Conservation (phyloP, 139 green algal genomes). For the Auxenochlorella pyrenoidosa region DNA sequence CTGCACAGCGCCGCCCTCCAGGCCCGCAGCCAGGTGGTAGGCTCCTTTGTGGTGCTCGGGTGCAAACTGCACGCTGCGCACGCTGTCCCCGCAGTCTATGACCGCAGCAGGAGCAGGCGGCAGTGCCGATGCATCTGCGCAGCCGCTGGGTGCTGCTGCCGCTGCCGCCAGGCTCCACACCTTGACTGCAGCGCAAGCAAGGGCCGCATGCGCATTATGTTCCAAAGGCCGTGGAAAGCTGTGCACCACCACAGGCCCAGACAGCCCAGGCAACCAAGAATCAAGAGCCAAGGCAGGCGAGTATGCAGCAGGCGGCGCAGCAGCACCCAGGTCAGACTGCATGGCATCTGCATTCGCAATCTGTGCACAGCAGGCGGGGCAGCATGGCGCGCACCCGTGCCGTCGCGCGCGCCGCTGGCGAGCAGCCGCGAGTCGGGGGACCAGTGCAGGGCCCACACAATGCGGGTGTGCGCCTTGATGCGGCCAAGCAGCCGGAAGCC, state of each 20-base stretch:
- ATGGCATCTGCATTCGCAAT: neutral
- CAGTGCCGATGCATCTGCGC: slow-evolving; percentile 10
- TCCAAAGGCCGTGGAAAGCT: too few species aligned
- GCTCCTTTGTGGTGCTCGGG: slow-evolving; percentile 23
- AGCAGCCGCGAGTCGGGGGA: slow-evolving; percentile 64
- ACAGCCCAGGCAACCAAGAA: neutral
- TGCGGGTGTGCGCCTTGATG: slow-evolving; percentile 76
- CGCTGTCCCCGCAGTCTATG: slow-evolving; percentile 51
- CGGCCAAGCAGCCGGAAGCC: slow-evolving; percentile 16
- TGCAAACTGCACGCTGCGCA: slow-evolving; percentile 69
- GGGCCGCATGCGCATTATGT: too few species aligned
- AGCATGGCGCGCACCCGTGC: slow-evolving; percentile 62
- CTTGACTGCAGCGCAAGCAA: slow-evolving; percentile 10
- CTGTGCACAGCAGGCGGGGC: neutral
- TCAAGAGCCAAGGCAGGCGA: neutral
- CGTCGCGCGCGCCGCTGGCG: slow-evolving; percentile 80
- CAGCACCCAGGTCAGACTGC: neutral
- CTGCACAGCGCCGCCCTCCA: slow-evolving; percentile 74
- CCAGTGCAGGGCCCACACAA: slow-evolving; percentile 86
- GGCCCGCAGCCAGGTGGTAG: slow-evolving; percentile 70
- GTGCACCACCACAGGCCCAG: too few species aligned
- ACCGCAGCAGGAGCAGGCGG: slow-evolving; percentile 5
- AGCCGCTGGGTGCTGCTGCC: neutral
- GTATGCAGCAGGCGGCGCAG: neutral
- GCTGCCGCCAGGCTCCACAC: neutral